A percentile compares a stretch with the other conserved stretches of the same genome.
These are phyloP conservation scores for Pichia ethanolica DNA, from an alignment of 805 yeast genomes.

Conservation along the genomic window DNA sequence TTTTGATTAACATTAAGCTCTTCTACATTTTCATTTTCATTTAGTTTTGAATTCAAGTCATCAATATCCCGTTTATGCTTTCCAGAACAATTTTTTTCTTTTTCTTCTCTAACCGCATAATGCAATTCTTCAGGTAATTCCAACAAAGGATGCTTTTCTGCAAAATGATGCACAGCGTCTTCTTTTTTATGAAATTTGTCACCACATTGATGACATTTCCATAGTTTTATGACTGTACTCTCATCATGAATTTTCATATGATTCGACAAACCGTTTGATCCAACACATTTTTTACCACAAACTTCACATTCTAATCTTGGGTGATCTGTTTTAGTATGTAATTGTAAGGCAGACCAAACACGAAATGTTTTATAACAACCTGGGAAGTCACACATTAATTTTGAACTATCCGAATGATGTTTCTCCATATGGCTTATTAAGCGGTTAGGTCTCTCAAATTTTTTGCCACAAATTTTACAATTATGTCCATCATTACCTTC, in stretches of 20 bases:
- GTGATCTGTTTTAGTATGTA: conserved; percentile 66
- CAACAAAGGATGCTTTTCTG: conserved; percentile 30
- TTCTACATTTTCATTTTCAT: neutral
- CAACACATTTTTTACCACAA: conserved; percentile 70
- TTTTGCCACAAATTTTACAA: conserved; percentile 58
- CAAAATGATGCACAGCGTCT: conserved; percentile 51
- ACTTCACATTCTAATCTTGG: conserved; percentile 56
- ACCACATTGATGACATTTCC: conserved; percentile 59
- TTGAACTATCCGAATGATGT: conserved; percentile 46
- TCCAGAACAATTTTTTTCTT: neutral
- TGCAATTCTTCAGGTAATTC: conserved; percentile 13
- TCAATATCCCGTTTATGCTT: neutral
- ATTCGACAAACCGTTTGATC: conserved; percentile 57
- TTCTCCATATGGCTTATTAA: conserved; percentile 59
- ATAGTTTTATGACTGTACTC: conserved; percentile 40
- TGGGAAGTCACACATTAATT: conserved; percentile 52
- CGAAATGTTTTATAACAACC: conserved; percentile 55
- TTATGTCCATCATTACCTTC: conserved; percentile 35
- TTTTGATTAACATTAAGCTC: neutral
- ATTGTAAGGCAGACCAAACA: conserved; percentile 67
- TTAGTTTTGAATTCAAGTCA: neutral
- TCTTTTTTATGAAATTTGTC: conserved; percentile 47
- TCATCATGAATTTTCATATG: conserved; percentile 71
- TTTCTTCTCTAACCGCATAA: conserved; percentile 5
- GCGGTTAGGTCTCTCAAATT: conserved; percentile 56